Percentiles rank a stretch among this genome's conserved stretches.
Evolutionary conservation across 2,329 filamentous ascomycete genomes (phyloP).

Genomic region (Stylonectria norvegica): DNA sequence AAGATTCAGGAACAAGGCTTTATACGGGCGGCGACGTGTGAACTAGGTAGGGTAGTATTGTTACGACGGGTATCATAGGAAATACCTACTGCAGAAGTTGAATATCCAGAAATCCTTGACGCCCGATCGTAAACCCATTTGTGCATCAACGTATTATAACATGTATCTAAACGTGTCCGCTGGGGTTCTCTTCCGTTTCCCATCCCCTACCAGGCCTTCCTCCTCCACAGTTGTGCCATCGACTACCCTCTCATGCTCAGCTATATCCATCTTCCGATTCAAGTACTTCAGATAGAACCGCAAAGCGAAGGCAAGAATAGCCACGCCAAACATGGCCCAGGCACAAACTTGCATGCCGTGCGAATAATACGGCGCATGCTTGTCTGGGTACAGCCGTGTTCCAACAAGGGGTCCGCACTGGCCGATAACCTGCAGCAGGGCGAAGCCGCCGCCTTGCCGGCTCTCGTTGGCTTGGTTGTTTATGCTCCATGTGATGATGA

Average conservation of each 20-base stretch:
- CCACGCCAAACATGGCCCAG: conserved; percentile 59
- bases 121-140: conserved; percentile 1
- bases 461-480: conserved; percentile 75
- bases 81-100: conserved; percentile 9
- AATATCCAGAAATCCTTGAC: too few species aligned
- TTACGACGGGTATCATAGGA: conserved; percentile 13
- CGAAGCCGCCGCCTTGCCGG: conserved; percentile 72
- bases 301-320: conserved; percentile 51
- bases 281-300: conserved; percentile 49
- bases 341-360: conserved; percentile 62
- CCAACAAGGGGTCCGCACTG: conserved; percentile 75
- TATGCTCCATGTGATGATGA: conserved; percentile 84
- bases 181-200: conserved; percentile 17
- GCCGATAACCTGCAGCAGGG: conserved; percentile 75
- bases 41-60: conserved; percentile 1
- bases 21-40: not conserved
- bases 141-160: conserved; percentile 31
- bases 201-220: conserved; percentile 37
- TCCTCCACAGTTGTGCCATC: conserved; percentile 33
- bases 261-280: conserved; percentile 46
- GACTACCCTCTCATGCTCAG: conserved; percentile 25
- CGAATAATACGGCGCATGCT: conserved; percentile 59
- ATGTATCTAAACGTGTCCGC: conserved; percentile 44
- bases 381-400: conserved; percentile 60
- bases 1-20: not conserved